Conservation (phyloP, 2,329 filamentous ascomycete genomes). For the Penicillium rolfsii region DNA sequence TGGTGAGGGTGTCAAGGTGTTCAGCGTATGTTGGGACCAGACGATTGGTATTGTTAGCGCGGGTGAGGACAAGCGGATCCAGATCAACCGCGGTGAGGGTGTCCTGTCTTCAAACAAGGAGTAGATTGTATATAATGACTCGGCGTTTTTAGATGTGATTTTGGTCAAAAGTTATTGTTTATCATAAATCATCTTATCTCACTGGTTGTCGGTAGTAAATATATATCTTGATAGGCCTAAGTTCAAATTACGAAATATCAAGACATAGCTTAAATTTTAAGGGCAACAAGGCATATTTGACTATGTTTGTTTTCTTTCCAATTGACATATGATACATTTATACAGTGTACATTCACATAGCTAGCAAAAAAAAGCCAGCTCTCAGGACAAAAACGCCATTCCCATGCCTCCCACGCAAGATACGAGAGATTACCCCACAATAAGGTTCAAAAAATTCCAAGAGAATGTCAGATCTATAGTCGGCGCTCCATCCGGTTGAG, state of each 20-base stretch:
- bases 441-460: slow-evolving; percentile 21
- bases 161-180: slow-evolving; percentile 36
- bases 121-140: slow-evolving; percentile 34
- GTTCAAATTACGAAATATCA: no score
- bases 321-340: slow-evolving; percentile 30
- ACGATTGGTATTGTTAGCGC: slow-evolving; percentile 86
- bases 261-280: neutral
- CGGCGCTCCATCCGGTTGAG: slow-evolving; percentile 63
- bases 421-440: slow-evolving; percentile 28
- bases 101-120: slow-evolving; percentile 40
- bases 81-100: slow-evolving; percentile 76
- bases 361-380: slow-evolving; percentile 22
- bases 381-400: slow-evolving; percentile 32
- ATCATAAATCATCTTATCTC: slow-evolving; percentile 12
- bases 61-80: slow-evolving; percentile 91
- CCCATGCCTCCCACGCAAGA: slow-evolving; percentile 30
- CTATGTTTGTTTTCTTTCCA: slow-evolving; percentile 6
- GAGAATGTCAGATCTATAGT: slow-evolving; percentile 31
- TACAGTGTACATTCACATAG: slow-evolving; percentile 25
- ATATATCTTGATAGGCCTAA: neutral
- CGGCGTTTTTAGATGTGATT: slow-evolving; percentile 37
- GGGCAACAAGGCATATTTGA: neutral
- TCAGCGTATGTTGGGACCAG: slow-evolving; percentile 83
- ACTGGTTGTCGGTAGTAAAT: neutral
- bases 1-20: slow-evolving; percentile 87